phyloP scores from a whole-genome alignment of 176 grass and related monocot species.

The Saccharum officinarum region DNA sequence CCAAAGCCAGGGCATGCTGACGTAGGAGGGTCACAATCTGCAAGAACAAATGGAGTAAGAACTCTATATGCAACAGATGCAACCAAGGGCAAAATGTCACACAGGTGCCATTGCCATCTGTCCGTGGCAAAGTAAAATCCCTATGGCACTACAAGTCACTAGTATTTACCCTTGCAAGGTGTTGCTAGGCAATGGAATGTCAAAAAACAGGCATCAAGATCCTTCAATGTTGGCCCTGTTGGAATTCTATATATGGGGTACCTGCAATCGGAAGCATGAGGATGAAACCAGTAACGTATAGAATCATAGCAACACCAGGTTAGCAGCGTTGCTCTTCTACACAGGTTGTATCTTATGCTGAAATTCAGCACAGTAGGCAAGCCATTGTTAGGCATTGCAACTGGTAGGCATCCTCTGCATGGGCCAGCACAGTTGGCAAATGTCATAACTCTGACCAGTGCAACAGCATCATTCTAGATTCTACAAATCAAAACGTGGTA shows the following conservation, averaged over 20 bases:
- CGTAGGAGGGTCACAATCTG: conserved; percentile 39
- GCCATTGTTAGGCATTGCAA: conserved; percentile 63
- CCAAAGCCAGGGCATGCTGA: conserved; percentile 45
- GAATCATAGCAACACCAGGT: conserved; percentile 49
- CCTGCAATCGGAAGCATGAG: conserved; percentile 73
- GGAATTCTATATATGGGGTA: conserved; percentile 99
- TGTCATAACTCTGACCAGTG: conserved; percentile 48
- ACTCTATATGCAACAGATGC: background rate
- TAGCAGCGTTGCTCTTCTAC: conserved; percentile 65
- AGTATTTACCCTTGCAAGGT: conserved; percentile 70
- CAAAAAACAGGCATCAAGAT: conserved; percentile 97
- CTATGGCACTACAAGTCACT: conserved; percentile 23
- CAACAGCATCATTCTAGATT: conserved; percentile 26
- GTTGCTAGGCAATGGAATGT: conserved; percentile 87
- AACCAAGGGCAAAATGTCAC: background rate
- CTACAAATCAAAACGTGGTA: conserved; percentile 19
- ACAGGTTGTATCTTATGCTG: conserved; percentile 53
- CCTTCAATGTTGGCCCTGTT: conserved; percentile 94
- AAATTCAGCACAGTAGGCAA: conserved; percentile 59
- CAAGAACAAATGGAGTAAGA: background rate
- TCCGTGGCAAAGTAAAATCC: background rate
- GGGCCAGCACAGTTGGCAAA: conserved; percentile 62
- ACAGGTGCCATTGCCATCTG: background rate
- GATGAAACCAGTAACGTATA: conserved; percentile 70
- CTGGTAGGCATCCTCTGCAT: conserved; percentile 72